A percentile compares a stretch with the other conserved stretches of the same genome.
These are phyloP conservation scores for Striga hermonthica DNA, from an alignment of 305 asterid genomes.

Conservation along the genomic window DNA sequence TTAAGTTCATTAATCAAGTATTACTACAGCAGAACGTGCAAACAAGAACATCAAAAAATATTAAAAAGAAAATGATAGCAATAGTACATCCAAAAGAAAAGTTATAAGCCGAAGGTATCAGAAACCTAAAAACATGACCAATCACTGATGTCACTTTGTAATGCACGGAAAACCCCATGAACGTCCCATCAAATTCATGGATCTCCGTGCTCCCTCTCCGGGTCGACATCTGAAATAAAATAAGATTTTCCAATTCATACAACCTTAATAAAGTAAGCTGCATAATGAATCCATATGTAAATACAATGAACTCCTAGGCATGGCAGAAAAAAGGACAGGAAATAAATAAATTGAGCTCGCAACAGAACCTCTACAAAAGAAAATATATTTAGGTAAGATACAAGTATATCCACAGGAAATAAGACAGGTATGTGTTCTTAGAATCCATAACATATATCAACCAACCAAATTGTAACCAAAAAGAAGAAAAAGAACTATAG, in stretches of 20 bases:
- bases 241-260: constrained; percentile 23
- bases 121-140: constrained; percentile 93
- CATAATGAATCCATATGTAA: background rate
- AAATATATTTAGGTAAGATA: constrained; percentile 14
- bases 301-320: constrained; percentile 7
- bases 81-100: constrained; percentile 18
- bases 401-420: constrained; percentile 8
- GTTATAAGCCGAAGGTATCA: constrained; percentile 25
- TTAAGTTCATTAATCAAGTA: constrained; percentile 17
- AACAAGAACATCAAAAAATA: background rate
- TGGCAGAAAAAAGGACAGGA: constrained; percentile 11
- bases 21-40: background rate
- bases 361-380: constrained; percentile 5
- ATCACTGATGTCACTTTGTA: constrained; percentile 90
- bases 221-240: constrained; percentile 63
- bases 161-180: constrained; percentile 63
- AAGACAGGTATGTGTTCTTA: constrained; percentile 3
- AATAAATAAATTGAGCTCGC: background rate
- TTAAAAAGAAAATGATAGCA: background rate
- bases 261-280: constrained; percentile 5
- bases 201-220: constrained; percentile 84
- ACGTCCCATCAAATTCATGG: constrained; percentile 77
- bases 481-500: background rate
- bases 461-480: constrained; percentile 13
- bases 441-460: constrained; percentile 8